Base-by-base conservation (phyloP, 371 early-diverging fungal genomes). In the Actinomucor elegans region DNA sequence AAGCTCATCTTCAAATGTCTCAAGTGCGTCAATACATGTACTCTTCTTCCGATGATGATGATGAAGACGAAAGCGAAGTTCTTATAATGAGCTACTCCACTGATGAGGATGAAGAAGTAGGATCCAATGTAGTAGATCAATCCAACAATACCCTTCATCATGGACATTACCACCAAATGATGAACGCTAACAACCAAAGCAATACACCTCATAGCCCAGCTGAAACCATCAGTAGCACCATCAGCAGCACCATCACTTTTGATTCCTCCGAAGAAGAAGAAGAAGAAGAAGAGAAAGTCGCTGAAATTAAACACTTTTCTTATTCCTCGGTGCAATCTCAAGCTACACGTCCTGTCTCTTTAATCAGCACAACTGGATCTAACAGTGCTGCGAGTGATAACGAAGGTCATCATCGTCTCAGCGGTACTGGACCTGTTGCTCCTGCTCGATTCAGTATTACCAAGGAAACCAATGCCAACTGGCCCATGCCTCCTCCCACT, bases 401-500 rank as follows among this genome's bases (percentile, higher is more conserved):
- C 12, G 33, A 44, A 23, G 28, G 11, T 33, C 26, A 15, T 2
- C 21, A 32, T 15, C 52, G 57, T 36, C 37, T 35, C 4, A 59
- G 36, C 34, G 48, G 33, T 18, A 8, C 47, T 29, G 28, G 36
- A 23, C n/a, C 27, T 9, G 26, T 23, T n/a, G 38, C 27, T 10
- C 32, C 20, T 21, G 5, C 46, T 17, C 23, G 26, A n/a, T 50
- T 41, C 14, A 37, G 34, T 52, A 14, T 20, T 41, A 14, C 45
- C 37, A 58, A 56, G 15, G 64, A 62, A 29, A 36, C 38, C 21
- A 35, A 35, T 15, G 38, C 58, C n/a, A 62, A 49, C 26, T 63
- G 64, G 64, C 56, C 64, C 18, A 52, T 67, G 49, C 64, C 61
- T 21, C 68, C 64, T 46, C 63, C 67, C 3, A 64, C 64, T 5